Evolutionary conservation across 345 rosid genomes (phyloP).

Genomic region (Carallia pectinifolia): DNA sequence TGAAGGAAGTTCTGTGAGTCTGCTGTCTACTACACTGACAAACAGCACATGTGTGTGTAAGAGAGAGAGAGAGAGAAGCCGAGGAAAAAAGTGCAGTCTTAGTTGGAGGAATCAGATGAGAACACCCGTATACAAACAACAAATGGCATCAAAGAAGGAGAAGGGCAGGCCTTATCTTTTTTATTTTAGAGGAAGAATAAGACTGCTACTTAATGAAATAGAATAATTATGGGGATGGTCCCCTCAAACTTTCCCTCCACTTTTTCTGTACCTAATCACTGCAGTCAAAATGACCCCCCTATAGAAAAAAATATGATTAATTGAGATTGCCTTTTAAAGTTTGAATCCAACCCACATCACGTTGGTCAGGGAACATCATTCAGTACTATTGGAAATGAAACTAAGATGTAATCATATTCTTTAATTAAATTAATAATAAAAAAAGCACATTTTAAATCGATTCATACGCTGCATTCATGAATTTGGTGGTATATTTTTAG

Average conservation of each 20-base stretch:
- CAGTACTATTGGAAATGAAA: not conserved
- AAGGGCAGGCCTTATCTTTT: conserved; percentile 4
- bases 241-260: conserved; percentile 17
- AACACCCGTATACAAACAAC: conserved; percentile 17
- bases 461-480: no score
- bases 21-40: no score
- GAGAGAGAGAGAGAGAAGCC: not conserved
- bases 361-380: not conserved
- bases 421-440: no score
- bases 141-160: conserved; percentile 3
- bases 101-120: conserved; percentile 17
- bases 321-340: conserved; percentile 23
- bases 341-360: conserved; percentile 29
- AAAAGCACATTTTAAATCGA: no score
- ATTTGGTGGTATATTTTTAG: no score
- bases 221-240: conserved; percentile 24
- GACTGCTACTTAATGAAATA: conserved; percentile 16
- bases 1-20: no score
- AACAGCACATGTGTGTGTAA: no score
- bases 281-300: conserved; percentile 46
- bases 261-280: conserved; percentile 12
- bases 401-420: not conserved
- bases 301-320: not conserved
- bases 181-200: not conserved
- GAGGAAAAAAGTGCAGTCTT: conserved; percentile 1